A percentile compares a stretch with the other conserved stretches of the same genome.
These are phyloP conservation scores for Cucurbita maxima DNA, from an alignment of 306 rosid genomes.

Conservation along the genomic window DNA sequence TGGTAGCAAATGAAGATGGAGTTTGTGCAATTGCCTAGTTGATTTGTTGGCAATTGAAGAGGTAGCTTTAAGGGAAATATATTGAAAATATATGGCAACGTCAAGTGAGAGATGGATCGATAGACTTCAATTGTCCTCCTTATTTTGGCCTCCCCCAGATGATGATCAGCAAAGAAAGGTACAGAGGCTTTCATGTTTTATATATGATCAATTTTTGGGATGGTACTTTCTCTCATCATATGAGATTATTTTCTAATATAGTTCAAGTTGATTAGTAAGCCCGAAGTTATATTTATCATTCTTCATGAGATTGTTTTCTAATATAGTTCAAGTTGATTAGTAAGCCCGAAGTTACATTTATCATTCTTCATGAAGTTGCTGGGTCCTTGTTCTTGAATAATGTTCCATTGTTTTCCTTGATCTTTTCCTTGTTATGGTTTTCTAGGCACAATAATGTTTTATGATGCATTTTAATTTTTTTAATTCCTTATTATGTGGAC, in stretches of 20 bases:
- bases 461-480: not conserved
- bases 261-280: not conserved
- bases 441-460: not conserved
- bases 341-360: not conserved
- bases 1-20: slow-evolving; percentile 42
- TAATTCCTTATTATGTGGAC: not conserved
- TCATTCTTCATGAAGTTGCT: not conserved
- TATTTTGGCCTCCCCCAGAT: slow-evolving; percentile 81
- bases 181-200: not conserved
- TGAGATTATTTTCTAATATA: not conserved
- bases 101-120: slow-evolving; percentile 61
- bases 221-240: not conserved
- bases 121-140: slow-evolving; percentile 56
- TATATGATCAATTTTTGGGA: not conserved
- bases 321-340: not conserved
- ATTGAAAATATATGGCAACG: slow-evolving; percentile 30
- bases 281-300: not conserved
- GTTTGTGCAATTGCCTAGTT: slow-evolving; percentile 8
- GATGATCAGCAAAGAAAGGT: slow-evolving; percentile 62
- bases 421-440: not conserved
- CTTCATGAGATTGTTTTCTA: too few species aligned
- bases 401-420: not conserved
- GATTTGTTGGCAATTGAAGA: slow-evolving; percentile 6
- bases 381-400: not conserved
- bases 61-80: slow-evolving; percentile 1